A percentile compares a stretch with the other conserved stretches of the same genome.
phyloP scores from a whole-genome alignment of 768 basidiomycete genomes.

The Suillus luteus region DNA sequence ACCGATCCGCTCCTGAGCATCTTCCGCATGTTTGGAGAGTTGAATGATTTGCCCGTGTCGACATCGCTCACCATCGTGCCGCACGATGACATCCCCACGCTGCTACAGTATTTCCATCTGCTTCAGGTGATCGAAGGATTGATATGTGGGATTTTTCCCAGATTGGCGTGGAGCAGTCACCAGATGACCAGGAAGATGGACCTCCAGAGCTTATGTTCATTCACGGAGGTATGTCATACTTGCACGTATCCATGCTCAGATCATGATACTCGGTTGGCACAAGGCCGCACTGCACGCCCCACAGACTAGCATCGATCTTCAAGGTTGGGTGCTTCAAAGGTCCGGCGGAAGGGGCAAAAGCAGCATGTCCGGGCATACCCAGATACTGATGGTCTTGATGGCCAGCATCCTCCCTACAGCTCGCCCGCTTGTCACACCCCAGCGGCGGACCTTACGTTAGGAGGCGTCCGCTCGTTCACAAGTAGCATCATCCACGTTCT shows the following conservation, averaged over 20 bases:
- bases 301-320: too few species aligned
- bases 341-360: too few species aligned
- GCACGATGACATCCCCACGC: slow-evolving; percentile 84
- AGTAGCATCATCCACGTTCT: slow-evolving; percentile 15
- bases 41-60: slow-evolving; percentile 57
- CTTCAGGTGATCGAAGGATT: slow-evolving; percentile 89
- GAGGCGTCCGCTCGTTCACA: too few species aligned
- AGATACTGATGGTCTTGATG: too few species aligned
- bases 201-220: slow-evolving; percentile 96
- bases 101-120: slow-evolving; percentile 90
- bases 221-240: slow-evolving; percentile 73
- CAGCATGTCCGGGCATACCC: too few species aligned
- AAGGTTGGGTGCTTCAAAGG: too few species aligned
- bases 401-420: too few species aligned
- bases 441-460: too few species aligned
- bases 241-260: slow-evolving; percentile 10
- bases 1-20: slow-evolving; percentile 74
- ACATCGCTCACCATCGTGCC: slow-evolving; percentile 75
- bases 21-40: slow-evolving; percentile 74
- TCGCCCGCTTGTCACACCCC: too few species aligned
- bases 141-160: slow-evolving; percentile 93
- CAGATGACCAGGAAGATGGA: slow-evolving; percentile 97
- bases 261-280: slow-evolving; percentile 9
- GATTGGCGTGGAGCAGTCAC: slow-evolving; percentile 95
- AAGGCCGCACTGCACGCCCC: slow-evolving; percentile 85